Base-by-base conservation (phyloP, 305 asterid species). In the Fraxinus nigra region DNA sequence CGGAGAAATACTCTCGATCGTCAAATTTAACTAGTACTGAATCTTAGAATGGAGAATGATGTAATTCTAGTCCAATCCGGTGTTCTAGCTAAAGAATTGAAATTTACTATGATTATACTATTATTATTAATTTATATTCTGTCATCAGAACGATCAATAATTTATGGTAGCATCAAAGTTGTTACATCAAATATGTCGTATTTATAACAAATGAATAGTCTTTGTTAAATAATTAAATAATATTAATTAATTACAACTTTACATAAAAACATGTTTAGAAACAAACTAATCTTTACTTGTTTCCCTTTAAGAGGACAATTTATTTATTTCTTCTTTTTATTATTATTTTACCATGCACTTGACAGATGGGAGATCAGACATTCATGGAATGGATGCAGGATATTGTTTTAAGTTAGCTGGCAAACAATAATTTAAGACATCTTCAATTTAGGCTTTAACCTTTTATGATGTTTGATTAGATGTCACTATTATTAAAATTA, bases 341-440 rank as follows among this genome's bases (percentile, higher is more conserved):
- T 11, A 13, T 4, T 28, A 67, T 11, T 11, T 67, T 67, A 67
- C 75, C 18, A 67, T 30, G 75, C 3, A 67, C 20, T 67, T 11
- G 75, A 67, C 75, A 67, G 75, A 67, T 67, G 33, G 20, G 75
- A 67, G 75, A 13, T 67, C 75, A 67, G 14, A 67, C 22, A 67
- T 67, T 67, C 75, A 67, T 67, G 75, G 37, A 67, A 67, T 67
- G 38, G 75, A 30, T 13, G 22, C 75, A 28, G 9, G 37, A 67
- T 13, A 14, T 67, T 67, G 37, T 5, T 26, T 67, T 67, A 67
- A 63, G 38, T 67, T 26, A 67, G 75, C 75, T 67, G 75, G 75
- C 75, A 26, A 67, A 67, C 75, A 67, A 26, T 67, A 67, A 67
- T 67, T 67, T 67, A 28, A 13, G 37, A 67, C 75, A 67, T 67